Base-by-base conservation (phyloP, 2,329 filamentous ascomycete genomes). In the Dactylellina sp. region DNA sequence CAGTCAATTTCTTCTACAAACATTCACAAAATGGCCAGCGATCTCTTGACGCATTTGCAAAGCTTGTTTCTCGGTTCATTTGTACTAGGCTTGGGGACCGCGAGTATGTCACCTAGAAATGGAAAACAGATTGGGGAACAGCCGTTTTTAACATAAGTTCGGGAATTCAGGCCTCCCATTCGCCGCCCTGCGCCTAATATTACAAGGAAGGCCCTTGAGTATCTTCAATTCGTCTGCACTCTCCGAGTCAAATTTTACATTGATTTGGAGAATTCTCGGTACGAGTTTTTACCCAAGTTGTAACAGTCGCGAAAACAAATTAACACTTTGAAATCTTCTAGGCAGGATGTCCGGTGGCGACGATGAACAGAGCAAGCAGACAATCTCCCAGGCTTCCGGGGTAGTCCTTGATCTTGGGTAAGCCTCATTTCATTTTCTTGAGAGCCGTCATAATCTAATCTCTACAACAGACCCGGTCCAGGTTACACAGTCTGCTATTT, bases 401-500 rank as follows among this genome's bases (percentile, higher is more conserved):
- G 75, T 81, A 2, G 82, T 85, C 16, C 80, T 85, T 2, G 84
- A 85, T 75, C 80, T 85, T 28, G 84, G 84, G 74, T 77, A 76
- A 11, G 40, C 11, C 20, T 20, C 35, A 24, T 28, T 40, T 24
- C 16, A 28, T 35, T 14, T 22, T 32, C 32, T 4, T 44, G 4
- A 4, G 11, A 5, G 2, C 32, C 37, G 22, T 20, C n/a, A 49
- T 20, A 32, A n/a, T 47, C 32, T 11, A 37, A 55, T 37, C n/a
- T 14, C 6, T 42, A 16, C 28, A 61, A 24, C 35, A 77, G 76
- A 4, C 86, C 86, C 0, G 86, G 86, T 2, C 84, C 81, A 28
- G 86, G 86, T 32, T 81, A 83, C 12, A 83, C 86, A 62, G 81
- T 86, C 52, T 79, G 80, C 0, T 81, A 82, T 49, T 85, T 87